Base-by-base conservation (phyloP, 2,329 filamentous ascomycete species). In the Canariomyces notabilis region DNA sequence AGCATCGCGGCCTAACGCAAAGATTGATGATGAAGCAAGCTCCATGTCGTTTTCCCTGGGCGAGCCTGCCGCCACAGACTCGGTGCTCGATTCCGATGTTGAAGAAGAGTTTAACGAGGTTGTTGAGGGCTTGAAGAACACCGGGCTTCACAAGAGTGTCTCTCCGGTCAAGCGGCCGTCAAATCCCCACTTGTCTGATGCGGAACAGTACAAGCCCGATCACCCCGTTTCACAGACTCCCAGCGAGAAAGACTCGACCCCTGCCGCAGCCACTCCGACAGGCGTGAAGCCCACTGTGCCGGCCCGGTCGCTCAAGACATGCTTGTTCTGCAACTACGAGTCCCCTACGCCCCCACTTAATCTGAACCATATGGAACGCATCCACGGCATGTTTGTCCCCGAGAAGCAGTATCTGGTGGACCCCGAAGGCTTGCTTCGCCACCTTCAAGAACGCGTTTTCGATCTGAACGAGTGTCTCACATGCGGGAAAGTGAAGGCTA, bases 361-460 rank as follows among this genome's bases (percentile, higher is more conserved):
- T 61, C 73, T 89, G 26, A 72, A 81, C 33, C 93, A 98, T 63
- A 98, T 98, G 93, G 83, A 85, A 63, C 85, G 87, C 50, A 83
- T 85, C 59, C 93, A 98, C 63, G 89, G 91, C 71, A 89, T 96
- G 82, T 96, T 97, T 67, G 84, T 98, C 51, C 93, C 93, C 0
- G 93, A 98, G 65, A 86, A 82, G 67, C 72, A 83, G 23, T 98
- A 89, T 59, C 71, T 98, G 2, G 81, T 86, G 4, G 80, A 98
- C 59, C 64, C 93, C 3, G 84, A 95, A 51, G 90, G 90, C 2
- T 72, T 98, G 40, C 69, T 98, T 50, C 75, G 76, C 44, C 83
- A 89, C 52, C 74, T 98, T 12, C 83, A 89, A 60, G 76, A 83
- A 53, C 94, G 89, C 57, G 83, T 98, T 33, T 78, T 83, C 51